Evolutionary conservation across 1,284 basidiomycete genomes (phyloP).

Genomic region (Austroboletus niveus): DNA sequence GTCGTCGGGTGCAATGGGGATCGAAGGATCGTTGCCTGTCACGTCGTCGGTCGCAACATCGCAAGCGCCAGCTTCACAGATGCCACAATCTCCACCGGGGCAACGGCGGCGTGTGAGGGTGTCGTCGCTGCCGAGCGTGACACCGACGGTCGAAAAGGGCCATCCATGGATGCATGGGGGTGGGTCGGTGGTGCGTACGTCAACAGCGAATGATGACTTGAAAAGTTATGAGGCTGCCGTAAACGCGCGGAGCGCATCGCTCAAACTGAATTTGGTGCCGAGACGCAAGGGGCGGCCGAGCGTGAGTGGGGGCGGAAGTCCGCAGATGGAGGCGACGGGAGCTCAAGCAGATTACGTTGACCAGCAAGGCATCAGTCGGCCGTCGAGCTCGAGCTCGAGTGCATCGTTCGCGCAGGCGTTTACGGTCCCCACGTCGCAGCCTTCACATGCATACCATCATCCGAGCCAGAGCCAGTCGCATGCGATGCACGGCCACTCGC

Average conservation of each 20-base stretch:
- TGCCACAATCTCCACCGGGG: conserved; percentile 28
- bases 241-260: conserved; percentile 56
- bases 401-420: conserved; percentile 41
- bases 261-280: conserved; percentile 44
- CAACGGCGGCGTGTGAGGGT: conserved; percentile 51
- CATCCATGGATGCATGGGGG: conserved; percentile 17
- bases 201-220: conserved; percentile 45
- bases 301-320: conserved; percentile 14
- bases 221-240: conserved; percentile 73
- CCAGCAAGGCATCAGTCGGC: conserved; percentile 29
- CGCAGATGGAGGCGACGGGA: conserved; percentile 1
- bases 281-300: conserved; percentile 16
- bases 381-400: conserved; percentile 34
- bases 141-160: conserved; percentile 44
- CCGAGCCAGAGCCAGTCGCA: background rate
- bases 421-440: conserved; percentile 12
- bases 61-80: conserved; percentile 1
- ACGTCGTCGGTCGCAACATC: background rate
- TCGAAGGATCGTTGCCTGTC: conserved; percentile 7
- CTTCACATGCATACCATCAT: conserved; percentile 2
- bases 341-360: conserved; percentile 7
- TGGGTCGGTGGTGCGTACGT: background rate
- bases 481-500: background rate
- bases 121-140: conserved; percentile 65
- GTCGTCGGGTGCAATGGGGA: conserved; percentile 11